Conservation (phyloP, 176 grass and related monocot species). For the Triticum urartu region DNA sequence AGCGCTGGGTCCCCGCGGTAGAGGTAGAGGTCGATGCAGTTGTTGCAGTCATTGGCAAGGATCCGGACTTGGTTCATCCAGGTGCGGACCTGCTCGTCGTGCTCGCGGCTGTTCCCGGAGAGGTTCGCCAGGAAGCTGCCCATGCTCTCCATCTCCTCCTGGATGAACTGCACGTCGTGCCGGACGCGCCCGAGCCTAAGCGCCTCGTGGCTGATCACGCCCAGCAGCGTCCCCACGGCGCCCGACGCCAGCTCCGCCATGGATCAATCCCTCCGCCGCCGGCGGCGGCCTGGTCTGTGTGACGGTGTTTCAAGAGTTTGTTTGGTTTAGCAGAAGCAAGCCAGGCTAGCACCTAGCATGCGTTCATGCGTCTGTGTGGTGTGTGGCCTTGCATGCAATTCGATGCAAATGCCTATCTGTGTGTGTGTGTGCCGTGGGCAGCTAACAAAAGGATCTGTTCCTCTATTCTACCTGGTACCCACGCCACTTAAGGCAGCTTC, state of each 20-base stretch:
- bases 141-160: slow-evolving; percentile 8
- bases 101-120: neutral
- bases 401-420: neutral
- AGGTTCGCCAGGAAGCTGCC: slow-evolving; percentile 23
- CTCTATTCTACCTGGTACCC: neutral
- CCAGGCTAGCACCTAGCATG: neutral
- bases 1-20: neutral
- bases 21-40: slow-evolving; percentile 5
- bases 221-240: neutral
- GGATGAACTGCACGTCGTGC: neutral
- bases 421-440: neutral
- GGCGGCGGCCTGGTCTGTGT: neutral
- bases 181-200: neutral
- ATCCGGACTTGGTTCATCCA: slow-evolving; percentile 19
- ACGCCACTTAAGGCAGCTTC: neutral
- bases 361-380: neutral
- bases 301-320: neutral
- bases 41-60: neutral
- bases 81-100: neutral
- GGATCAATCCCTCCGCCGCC: neutral
- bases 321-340: neutral
- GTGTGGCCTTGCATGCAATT: neutral
- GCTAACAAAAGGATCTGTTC: neutral
- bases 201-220: neutral
- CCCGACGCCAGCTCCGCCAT: neutral